phyloP scores from a whole-genome alignment of 768 basidiomycete genomes.

The Lyophyllum atratum region DNA sequence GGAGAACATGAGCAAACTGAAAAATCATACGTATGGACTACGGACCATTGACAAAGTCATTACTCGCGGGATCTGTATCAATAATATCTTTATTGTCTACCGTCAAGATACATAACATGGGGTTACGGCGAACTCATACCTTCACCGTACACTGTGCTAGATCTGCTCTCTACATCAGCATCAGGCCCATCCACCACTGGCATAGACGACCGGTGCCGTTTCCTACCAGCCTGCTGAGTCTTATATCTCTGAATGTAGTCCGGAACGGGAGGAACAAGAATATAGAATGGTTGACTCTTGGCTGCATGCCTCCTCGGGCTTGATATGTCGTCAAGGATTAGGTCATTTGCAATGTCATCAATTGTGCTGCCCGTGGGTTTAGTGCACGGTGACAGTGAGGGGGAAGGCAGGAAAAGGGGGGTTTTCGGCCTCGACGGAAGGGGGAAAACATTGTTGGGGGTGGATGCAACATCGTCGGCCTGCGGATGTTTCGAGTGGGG shows the following conservation, averaged over 20 bases:
- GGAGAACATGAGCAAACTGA: not conserved
- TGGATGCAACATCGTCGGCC: not conserved
- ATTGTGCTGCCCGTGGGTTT: not conserved
- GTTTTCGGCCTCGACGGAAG: conserved; percentile 21
- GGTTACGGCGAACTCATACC: conserved; percentile 19
- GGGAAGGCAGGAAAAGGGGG: conserved; percentile 54
- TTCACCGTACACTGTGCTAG: conserved; percentile 17
- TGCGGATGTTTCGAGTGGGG: not conserved
- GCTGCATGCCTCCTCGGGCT: not conserved
- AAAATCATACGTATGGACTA: not conserved
- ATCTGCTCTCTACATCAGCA: not conserved
- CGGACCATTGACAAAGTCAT: conserved; percentile 16
- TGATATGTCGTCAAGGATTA: not conserved
- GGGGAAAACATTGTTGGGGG: not conserved
- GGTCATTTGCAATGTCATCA: not conserved
- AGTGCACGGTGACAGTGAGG: conserved; percentile 31
- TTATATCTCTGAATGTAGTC: conserved; percentile 23
- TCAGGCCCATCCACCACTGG: not conserved
- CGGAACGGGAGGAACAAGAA: conserved; percentile 35
- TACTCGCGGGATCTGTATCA: conserved; percentile 16
- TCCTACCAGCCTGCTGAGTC: conserved; percentile 1
- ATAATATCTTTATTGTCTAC: conserved; percentile 16
- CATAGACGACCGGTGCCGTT: conserved; percentile 2
- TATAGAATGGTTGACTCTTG: conserved; percentile 17
- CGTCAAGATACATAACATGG: conserved; percentile 11